These are phyloP conservation scores for Kwoniella shandongensis DNA, from an alignment of 768 basidiomycete species.

Conservation along the genomic window DNA sequence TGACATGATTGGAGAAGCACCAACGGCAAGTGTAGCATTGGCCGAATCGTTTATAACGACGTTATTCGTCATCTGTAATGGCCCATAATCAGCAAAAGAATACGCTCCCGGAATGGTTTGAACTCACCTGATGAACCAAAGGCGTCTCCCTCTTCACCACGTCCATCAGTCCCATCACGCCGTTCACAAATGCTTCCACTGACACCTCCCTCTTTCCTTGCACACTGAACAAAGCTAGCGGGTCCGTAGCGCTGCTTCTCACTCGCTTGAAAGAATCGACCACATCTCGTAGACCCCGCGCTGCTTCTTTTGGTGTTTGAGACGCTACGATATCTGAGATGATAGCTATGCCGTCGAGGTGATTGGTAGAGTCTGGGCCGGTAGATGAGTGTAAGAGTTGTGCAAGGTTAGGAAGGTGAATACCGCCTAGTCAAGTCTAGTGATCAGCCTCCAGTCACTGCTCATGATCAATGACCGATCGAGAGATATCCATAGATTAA, in stretches of 20 bases:
- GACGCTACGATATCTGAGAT: constrained; percentile 83
- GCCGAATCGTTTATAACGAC: constrained; percentile 88
- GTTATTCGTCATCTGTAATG: constrained; percentile 83
- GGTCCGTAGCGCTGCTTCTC: constrained; percentile 52
- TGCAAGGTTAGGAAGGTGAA: constrained; percentile 74
- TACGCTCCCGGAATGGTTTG: neutral
- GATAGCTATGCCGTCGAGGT: constrained; percentile 79
- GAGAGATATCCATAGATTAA: neutral
- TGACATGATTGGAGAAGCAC: constrained; percentile 93
- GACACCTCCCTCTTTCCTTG: constrained; percentile 17
- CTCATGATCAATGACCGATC: neutral
- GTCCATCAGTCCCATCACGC: constrained; percentile 60
- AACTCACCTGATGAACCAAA: constrained; percentile 68
- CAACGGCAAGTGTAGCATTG: constrained; percentile 81
- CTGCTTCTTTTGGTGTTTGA: constrained; percentile 59
- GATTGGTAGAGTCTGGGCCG: constrained; percentile 59
- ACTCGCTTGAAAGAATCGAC: constrained; percentile 40
- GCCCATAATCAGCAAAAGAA: neutral
- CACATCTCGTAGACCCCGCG: constrained; percentile 47
- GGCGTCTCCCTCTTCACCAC: constrained; percentile 63
- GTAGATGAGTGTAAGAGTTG: constrained; percentile 72
- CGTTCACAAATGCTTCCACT: constrained; percentile 38
- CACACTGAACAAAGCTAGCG: constrained; percentile 57
- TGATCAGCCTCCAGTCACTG: too few relatives aligned
- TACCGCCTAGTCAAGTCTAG: constrained; percentile 72